Evolutionary conservation across 1,284 basidiomycete genomes (phyloP), one percentile per base, ranked within the genome.

Genomic region (Heterobasidion occidentale): DNA sequence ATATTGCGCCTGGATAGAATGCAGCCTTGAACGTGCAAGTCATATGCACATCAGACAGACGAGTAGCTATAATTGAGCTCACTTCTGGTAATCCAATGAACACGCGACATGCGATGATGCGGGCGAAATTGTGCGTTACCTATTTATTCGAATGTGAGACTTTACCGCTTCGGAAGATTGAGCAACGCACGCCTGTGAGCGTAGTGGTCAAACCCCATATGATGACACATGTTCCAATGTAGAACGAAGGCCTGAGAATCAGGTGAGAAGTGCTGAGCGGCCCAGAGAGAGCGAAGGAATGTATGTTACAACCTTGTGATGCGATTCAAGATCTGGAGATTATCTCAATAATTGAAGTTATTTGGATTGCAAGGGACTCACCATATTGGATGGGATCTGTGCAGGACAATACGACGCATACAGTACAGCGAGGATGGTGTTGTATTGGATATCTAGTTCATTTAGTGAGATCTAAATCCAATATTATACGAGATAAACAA

Each of bases 341-440:
- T 5, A 9, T 49, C 36, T 45, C 15, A 46, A 27, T 47, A 36
- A 56, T 33, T 7, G 53, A 33, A 36, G 53, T 38, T 34, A 7
- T 11, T 8, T 44, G 9, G 1, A 17, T 3, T 9, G 50, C 9
- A 11, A 51, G 11, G 36, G 20, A 61, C 70, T 27, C 56, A 80
- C 82, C 78, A 87, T 85, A 56, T 86, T 86, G 0, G 82, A 84
- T 3, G 83, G 84, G 49, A 86, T 77, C 63, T 86, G 82, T 8
- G 78, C 77, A 1, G 83, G 81, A 47, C 77, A 77, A 57, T 85
- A 84, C 0, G 82, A 80, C 2, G 72, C 82, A 59, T 79, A 86
- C 20, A 85, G 72, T 49, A 84, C 74, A 0, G 82, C 83, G 12
- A 86, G 71, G 9, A 83, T 71, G 0, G 78, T 79, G 12, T 75